Conservation (phyloP, 352 stramenopile genomes). For the Pythium pyrilobum region DNA sequence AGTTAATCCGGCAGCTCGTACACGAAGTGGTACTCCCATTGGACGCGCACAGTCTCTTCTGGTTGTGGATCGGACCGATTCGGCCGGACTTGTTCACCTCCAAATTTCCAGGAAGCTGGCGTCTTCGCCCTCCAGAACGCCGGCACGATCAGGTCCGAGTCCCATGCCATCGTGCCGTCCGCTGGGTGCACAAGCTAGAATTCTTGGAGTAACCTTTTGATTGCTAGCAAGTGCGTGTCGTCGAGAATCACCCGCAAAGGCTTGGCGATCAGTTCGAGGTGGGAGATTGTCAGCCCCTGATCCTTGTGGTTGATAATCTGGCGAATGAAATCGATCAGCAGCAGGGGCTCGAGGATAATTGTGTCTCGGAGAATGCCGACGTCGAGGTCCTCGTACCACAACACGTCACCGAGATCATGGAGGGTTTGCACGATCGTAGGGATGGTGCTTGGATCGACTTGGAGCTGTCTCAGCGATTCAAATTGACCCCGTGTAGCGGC, state of each 20-base stretch:
- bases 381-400: conserved; percentile 11
- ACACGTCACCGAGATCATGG: conserved; percentile 12
- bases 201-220: conserved; percentile 17
- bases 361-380: background rate
- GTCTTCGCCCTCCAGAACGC: background rate
- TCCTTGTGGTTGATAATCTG: conserved; percentile 7
- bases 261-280: background rate
- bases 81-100: background rate
- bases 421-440: conserved; percentile 5
- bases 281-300: background rate
- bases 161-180: conserved; percentile 2
- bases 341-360: conserved; percentile 1
- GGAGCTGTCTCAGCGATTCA: background rate
- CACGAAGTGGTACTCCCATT: conserved; percentile 17
- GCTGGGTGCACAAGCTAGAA: conserved; percentile 4
- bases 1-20: conserved; percentile 8
- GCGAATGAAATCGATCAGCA: conserved; percentile 11
- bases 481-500: too few species aligned
- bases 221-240: conserved; percentile 1
- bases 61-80: background rate
- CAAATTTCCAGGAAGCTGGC: background rate
- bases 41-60: background rate
- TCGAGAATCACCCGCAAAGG: background rate
- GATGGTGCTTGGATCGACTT: background rate
- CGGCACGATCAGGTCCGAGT: conserved; percentile 9